Conservation (phyloP, 495 filamentous ascomycete genomes). For the Clavariopsis aquatica region DNA sequence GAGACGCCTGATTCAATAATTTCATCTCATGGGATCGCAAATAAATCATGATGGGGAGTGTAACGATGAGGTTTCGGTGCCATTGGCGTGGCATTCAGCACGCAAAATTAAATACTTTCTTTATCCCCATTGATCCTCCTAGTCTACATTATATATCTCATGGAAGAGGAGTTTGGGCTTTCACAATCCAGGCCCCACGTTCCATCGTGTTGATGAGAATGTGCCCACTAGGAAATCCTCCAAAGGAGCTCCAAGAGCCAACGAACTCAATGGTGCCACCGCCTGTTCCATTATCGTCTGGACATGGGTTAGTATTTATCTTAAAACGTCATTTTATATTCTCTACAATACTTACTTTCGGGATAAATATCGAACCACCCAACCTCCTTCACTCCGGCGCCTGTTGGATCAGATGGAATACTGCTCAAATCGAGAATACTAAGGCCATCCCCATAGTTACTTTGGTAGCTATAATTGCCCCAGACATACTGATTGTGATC, state of each 20-base stretch:
- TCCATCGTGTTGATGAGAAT: slow-evolving; percentile 64
- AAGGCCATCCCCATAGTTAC: slow-evolving; percentile 60
- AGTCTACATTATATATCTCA: too few relatives aligned
- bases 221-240: slow-evolving; percentile 58
- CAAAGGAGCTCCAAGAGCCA: slow-evolving; percentile 60
- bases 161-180: slow-evolving; percentile 18
- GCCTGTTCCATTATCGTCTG: slow-evolving; percentile 51
- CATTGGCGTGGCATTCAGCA: too few relatives aligned
- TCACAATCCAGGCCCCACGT: slow-evolving; percentile 57
- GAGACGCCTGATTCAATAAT: too few relatives aligned
- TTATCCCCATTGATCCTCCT: too few relatives aligned
- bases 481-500: slow-evolving; percentile 65
- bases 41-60: too few relatives aligned
- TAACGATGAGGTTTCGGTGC: too few relatives aligned
- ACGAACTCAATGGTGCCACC: slow-evolving; percentile 56
- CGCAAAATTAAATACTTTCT: too few relatives aligned
- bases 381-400: slow-evolving; percentile 53
- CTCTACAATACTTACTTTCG: slow-evolving; percentile 38
- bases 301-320: neutral
- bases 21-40: too few relatives aligned
- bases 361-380: slow-evolving; percentile 63
- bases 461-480: slow-evolving; percentile 56
- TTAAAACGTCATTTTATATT: neutral
- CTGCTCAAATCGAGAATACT: slow-evolving; percentile 57
- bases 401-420: slow-evolving; percentile 57